phyloP scores from a whole-genome alignment of 108 stramenopile genomes.

The Fragilaria crotonensis region DNA sequence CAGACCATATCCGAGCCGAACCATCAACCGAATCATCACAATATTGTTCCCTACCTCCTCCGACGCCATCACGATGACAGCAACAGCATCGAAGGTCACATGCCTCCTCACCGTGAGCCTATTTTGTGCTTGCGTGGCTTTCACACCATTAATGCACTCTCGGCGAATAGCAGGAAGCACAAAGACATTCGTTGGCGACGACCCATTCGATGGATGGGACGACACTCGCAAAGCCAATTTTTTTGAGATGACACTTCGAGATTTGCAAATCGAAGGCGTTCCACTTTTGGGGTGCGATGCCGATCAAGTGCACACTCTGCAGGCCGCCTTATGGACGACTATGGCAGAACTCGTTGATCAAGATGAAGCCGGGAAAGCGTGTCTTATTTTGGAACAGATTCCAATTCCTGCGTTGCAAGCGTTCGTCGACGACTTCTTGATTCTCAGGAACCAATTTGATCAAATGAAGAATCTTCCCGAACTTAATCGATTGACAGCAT shows the following conservation, averaged over 20 bases:
- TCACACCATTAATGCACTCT: no score
- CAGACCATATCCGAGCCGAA: no score
- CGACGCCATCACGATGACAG: no score
- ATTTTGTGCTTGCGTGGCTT: no score
- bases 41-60: no score
- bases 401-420: constrained; percentile 41
- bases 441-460: constrained; percentile 42
- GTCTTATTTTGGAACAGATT: constrained; percentile 64
- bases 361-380: constrained; percentile 39
- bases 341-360: constrained; percentile 57
- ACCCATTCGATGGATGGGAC: no score
- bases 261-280: constrained; percentile 70
- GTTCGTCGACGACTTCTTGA: constrained; percentile 64
- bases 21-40: no score
- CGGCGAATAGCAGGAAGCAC: no score
- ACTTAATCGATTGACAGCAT: constrained; percentile 49
- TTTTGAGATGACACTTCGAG: constrained; percentile 60
- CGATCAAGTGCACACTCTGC: constrained; percentile 50
- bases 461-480: constrained; percentile 57
- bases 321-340: constrained; percentile 77
- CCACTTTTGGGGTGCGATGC: constrained; percentile 75
- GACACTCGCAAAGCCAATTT: constrained; percentile 33
- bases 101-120: no score
- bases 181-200: no score
- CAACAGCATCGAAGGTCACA: no score